These are phyloP conservation scores for Albizia julibrissin DNA, from an alignment of 306 rosid genomes.

Conservation along the genomic window DNA sequence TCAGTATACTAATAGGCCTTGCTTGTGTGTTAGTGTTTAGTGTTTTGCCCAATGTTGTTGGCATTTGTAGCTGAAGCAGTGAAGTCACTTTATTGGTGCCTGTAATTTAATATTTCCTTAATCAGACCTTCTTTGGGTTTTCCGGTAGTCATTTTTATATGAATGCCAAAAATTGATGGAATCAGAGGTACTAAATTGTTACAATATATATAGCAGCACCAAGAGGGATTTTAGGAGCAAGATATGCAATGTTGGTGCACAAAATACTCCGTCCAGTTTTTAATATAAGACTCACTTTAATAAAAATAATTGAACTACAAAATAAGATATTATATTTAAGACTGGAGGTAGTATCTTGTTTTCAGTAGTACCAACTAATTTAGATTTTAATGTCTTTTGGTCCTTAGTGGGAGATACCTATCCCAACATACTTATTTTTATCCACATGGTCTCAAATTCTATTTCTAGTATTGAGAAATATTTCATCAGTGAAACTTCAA, in stretches of 20 bases:
- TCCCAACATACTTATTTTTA: too few relatives aligned
- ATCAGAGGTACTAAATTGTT: background rate
- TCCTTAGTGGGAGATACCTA: too few relatives aligned
- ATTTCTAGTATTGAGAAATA: too few relatives aligned
- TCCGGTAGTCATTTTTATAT: background rate
- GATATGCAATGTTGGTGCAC: background rate
- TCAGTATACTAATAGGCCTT: background rate
- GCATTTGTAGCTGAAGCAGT: background rate
- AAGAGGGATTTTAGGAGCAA: background rate
- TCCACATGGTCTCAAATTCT: too few relatives aligned
- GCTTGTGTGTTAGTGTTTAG: background rate
- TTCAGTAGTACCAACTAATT: too few relatives aligned
- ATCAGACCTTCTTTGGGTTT: background rate
- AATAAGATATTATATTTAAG: too few relatives aligned
- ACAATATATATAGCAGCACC: background rate
- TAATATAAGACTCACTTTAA: too few relatives aligned
- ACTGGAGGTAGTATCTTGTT: too few relatives aligned
- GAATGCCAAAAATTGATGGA: background rate
- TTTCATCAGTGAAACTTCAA: too few relatives aligned
- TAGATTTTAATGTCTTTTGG: too few relatives aligned
- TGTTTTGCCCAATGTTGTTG: background rate
- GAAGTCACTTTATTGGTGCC: background rate
- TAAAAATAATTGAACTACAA: too few relatives aligned
- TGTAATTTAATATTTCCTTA: background rate
- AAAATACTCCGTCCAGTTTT: too few relatives aligned